Evolutionary conservation across 1,284 basidiomycete genomes (phyloP).

Genomic region (Paramarasmius palmivorus): DNA sequence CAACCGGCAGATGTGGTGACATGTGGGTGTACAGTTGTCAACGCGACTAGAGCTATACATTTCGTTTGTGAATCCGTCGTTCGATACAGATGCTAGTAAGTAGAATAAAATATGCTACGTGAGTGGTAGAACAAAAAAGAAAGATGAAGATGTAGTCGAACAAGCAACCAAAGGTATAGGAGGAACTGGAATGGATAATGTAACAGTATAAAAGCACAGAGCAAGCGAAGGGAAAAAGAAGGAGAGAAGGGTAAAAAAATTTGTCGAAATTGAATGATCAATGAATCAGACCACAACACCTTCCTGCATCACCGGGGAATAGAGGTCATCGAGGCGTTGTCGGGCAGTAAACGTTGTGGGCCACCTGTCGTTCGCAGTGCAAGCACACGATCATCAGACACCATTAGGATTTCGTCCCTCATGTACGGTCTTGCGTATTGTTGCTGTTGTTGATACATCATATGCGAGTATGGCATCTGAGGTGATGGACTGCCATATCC

Average conservation of each 20-base stretch:
- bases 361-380: conserved; percentile 53
- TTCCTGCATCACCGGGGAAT: conserved; percentile 32
- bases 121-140: neutral
- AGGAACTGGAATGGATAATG: neutral
- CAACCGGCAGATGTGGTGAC: no score
- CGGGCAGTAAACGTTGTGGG: conserved; percentile 38
- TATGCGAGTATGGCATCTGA: conserved; percentile 16
- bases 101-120: conserved; percentile 4
- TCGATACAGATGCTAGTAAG: conserved; percentile 19
- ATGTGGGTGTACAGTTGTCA: no score
- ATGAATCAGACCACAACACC: no score
- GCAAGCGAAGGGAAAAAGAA: neutral
- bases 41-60: no score
- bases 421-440: conserved; percentile 49
- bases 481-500: conserved; percentile 25
- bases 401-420: conserved; percentile 78
- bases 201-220: conserved; percentile 5
- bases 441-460: conserved; percentile 22
- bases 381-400: conserved; percentile 78
- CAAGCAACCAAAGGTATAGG: neutral
- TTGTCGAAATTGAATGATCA: no score
- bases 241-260: neutral
- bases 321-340: conserved; percentile 43
- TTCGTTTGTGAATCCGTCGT: conserved; percentile 3
- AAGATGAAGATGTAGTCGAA: neutral